Percentiles rank a stretch among this genome's conserved stretches.
Evolutionary conservation across 2,329 filamentous ascomycete species (phyloP).

Genomic region (Colletotrichum godetiae): DNA sequence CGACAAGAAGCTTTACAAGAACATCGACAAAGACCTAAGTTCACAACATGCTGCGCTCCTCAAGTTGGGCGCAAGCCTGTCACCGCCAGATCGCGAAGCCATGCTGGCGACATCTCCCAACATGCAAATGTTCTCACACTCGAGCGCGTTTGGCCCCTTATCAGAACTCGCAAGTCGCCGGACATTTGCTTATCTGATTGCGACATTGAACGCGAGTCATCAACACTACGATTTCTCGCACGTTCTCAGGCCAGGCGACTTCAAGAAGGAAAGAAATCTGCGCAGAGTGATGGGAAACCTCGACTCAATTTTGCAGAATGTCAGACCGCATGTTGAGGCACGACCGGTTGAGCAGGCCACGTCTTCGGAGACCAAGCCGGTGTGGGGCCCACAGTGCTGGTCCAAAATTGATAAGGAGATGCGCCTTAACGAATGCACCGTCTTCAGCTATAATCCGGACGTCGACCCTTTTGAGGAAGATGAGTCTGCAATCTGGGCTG

Average conservation of each 20-base stretch:
- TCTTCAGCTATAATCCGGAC: constrained; percentile 90
- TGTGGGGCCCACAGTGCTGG: constrained; percentile 95
- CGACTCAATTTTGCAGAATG: constrained; percentile 87
- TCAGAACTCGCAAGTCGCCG: constrained; percentile 89
- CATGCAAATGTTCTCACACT: constrained; percentile 74
- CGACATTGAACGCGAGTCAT: constrained; percentile 95
- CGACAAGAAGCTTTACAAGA: constrained; percentile 97
- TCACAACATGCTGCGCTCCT: constrained; percentile 91
- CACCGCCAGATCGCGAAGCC: constrained; percentile 81
- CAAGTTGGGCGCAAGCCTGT: constrained; percentile 86
- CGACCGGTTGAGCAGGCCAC: constrained; percentile 54
- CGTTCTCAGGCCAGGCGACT: constrained; percentile 88
- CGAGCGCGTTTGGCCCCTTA: constrained; percentile 91
- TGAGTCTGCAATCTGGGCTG: constrained; percentile 92
- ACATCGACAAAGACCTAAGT: constrained; percentile 91
- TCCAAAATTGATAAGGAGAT: constrained; percentile 93
- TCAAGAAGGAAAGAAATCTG: constrained; percentile 84
- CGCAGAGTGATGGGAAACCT: constrained; percentile 87
- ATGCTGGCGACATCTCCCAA: constrained; percentile 75
- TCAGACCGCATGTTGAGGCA: constrained; percentile 73
- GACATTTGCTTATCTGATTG: constrained; percentile 95
- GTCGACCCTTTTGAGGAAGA: constrained; percentile 93
- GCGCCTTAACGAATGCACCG: constrained; percentile 86
- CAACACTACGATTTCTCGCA: constrained; percentile 94
- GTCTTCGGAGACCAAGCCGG: constrained; percentile 56